These are phyloP conservation scores for Tuber brumale DNA, from an alignment of 495 filamentous ascomycete species.

Conservation along the genomic window DNA sequence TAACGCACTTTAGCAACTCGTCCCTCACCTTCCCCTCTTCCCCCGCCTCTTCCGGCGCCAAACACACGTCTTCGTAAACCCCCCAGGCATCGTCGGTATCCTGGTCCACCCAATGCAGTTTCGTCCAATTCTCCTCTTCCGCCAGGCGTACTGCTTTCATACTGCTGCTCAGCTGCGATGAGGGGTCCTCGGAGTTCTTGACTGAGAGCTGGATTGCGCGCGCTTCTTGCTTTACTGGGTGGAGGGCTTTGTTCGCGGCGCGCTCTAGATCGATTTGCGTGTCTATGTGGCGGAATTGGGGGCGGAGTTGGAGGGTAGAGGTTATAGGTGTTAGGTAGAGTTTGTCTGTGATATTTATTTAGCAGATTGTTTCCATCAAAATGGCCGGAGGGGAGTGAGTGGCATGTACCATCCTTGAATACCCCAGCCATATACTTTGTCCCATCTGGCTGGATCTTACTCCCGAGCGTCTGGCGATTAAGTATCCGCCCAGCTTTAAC, in stretches of 20 bases:
- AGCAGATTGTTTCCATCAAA: slow-evolving; percentile 5
- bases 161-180: slow-evolving; percentile 47
- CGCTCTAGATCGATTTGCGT: slow-evolving; percentile 54
- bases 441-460: slow-evolving; percentile 56
- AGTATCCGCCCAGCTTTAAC: slow-evolving; percentile 50
- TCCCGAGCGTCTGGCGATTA: slow-evolving; percentile 58
- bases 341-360: slow-evolving; percentile 47
- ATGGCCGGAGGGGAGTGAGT: neutral
- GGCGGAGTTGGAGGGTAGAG: slow-evolving; percentile 64
- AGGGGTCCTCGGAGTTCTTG: slow-evolving; percentile 56
- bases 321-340: slow-evolving; percentile 62
- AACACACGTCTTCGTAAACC: slow-evolving; percentile 56
- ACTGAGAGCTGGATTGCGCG: slow-evolving; percentile 62
- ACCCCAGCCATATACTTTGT: slow-evolving; percentile 65
- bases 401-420: slow-evolving; percentile 55
- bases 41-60: slow-evolving; percentile 47
- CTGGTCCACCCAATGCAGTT: slow-evolving; percentile 61
- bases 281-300: slow-evolving; percentile 70
- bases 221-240: slow-evolving; percentile 50
- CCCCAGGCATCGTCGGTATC: slow-evolving; percentile 59
- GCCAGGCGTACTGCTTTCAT: slow-evolving; percentile 53
- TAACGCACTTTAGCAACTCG: slow-evolving; percentile 29
- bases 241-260: slow-evolving; percentile 40
- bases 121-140: slow-evolving; percentile 63
- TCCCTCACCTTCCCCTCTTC: slow-evolving; percentile 26